Base-by-base conservation (phyloP, 495 filamentous ascomycete genomes). In the Tuber calosporum region DNA sequence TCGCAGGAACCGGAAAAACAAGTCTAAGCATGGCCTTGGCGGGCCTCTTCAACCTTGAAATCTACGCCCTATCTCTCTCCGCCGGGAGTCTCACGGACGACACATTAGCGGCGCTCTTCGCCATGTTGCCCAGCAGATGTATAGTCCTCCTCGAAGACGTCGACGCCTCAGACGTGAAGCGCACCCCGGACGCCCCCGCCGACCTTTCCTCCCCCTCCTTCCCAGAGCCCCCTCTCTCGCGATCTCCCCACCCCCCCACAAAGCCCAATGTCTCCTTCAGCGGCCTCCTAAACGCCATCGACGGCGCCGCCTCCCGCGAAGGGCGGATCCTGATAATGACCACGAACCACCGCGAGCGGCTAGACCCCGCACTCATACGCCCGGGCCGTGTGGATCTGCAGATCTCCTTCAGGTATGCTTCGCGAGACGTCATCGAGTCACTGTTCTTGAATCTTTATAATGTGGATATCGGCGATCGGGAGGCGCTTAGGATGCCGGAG, bases 271-370 rank as follows among this genome's bases (percentile, higher is more conserved):
- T 93, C 66, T 89, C 90, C 0, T 84, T 94, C 4, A 92, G 90
- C 0, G 91, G 90, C 0, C 84, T 95, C 0, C 84, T 95, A 34
- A 94, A 95, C 81, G 88, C 87, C 42, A 90, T 95, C 74, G 92
- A 95, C 79, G 92, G 92, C 30, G 92, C 93, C 0, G 90, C 89
- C 6, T 89, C 89, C 7, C 89, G 92, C 73, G 92, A 94, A 83
- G 92, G 92, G 41, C 87, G 90, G 42, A 87, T 94, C 19, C 85
- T 94, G 6, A 87, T 94, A 82, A 93, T 94, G 91, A 94, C 92
- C 0, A 94, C 90, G 26, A 95, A 95, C 82, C 86, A 89, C 69
- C 89, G 89, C 0, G 90, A 94, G 72, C 84, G 85, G 17, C 85
- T 95, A 4, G 92, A 94, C 80, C 84, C 87, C 1, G 92, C 92